phyloP scores from a whole-genome alignment of 305 asterid genomes.

The Fraxinus baroniana region DNA sequence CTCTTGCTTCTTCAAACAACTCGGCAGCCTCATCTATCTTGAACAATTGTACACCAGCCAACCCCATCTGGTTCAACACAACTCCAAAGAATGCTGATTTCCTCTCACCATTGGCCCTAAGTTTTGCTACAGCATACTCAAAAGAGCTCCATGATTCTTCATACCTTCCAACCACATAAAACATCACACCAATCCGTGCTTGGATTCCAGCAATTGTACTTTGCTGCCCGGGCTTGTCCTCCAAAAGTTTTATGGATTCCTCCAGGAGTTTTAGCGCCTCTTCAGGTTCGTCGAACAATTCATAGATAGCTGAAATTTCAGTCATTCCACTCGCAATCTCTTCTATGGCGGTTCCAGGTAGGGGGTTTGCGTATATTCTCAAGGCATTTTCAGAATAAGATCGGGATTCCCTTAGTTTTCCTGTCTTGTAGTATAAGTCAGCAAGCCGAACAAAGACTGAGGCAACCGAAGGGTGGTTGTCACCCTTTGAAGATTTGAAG shows the following conservation, averaged over 20 bases:
- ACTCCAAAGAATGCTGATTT: constrained; percentile 95
- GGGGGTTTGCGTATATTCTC: constrained; percentile 80
- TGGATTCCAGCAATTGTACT: constrained; percentile 93
- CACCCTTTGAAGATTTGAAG: constrained; percentile 93
- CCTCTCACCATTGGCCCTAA: constrained; percentile 87
- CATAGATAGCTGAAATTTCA: constrained; percentile 87
- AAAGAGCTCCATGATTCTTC: constrained; percentile 81
- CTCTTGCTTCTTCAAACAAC: constrained; percentile 95
- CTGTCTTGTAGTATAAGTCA: constrained; percentile 85
- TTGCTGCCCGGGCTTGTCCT: constrained; percentile 97
- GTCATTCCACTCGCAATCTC: constrained; percentile 93
- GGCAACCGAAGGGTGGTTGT: constrained; percentile 91
- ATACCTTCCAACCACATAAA: constrained; percentile 76
- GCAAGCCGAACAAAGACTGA: constrained; percentile 92
- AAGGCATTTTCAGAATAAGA: constrained; percentile 91
- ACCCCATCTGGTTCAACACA: constrained; percentile 95
- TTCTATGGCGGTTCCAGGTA: constrained; percentile 82
- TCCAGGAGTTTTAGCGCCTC: constrained; percentile 86
- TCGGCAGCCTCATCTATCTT: constrained; percentile 96
- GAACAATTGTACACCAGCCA: constrained; percentile 91
- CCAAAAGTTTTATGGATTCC: constrained; percentile 82
- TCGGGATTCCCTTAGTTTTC: constrained; percentile 83
- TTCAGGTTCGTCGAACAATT: constrained; percentile 85
- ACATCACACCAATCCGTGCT: constrained; percentile 96
- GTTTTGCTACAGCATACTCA: constrained; percentile 75